phyloP scores from a whole-genome alignment of 1,139 yeast genomes.

The Blastobotrys apis region DNA sequence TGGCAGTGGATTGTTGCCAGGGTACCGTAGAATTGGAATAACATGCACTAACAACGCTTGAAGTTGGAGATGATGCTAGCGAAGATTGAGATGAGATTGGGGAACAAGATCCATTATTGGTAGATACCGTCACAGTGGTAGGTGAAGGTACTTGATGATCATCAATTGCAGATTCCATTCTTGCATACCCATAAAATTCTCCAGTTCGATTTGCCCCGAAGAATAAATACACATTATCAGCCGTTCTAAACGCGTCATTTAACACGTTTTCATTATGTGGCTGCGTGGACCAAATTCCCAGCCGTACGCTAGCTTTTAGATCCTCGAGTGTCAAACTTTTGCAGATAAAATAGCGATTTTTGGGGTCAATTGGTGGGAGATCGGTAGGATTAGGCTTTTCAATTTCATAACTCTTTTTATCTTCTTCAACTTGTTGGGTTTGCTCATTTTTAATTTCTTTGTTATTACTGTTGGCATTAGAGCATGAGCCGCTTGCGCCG shows the following conservation, averaged over 20 bases:
- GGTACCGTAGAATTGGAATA: not conserved
- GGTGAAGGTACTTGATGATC: not conserved
- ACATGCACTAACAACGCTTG: not conserved
- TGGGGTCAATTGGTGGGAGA: constrained; percentile 10
- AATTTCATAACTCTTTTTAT: not conserved
- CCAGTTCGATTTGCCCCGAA: constrained; percentile 41
- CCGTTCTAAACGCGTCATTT: constrained; percentile 35
- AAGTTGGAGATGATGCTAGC: constrained; percentile 1
- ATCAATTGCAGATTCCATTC: constrained; percentile 29
- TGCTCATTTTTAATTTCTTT: no score
- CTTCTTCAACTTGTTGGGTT: not conserved
- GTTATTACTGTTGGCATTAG: not conserved
- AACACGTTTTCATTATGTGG: constrained; percentile 36
- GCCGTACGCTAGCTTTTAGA: constrained; percentile 33
- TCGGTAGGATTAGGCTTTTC: no score
- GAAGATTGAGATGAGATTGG: constrained; percentile 4
- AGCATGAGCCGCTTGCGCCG: not conserved
- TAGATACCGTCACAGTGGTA: not conserved
- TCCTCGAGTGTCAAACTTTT: constrained; percentile 40
- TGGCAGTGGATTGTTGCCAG: constrained; percentile 1
- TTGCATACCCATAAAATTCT: constrained; percentile 40
- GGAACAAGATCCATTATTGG: no score
- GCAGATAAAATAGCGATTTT: constrained; percentile 38
- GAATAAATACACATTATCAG: constrained; percentile 38
- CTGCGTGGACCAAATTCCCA: constrained; percentile 40